These are phyloP conservation scores for Phlebiopsis flavidoalba DNA, from an alignment of 768 basidiomycete genomes.

Conservation along the genomic window DNA sequence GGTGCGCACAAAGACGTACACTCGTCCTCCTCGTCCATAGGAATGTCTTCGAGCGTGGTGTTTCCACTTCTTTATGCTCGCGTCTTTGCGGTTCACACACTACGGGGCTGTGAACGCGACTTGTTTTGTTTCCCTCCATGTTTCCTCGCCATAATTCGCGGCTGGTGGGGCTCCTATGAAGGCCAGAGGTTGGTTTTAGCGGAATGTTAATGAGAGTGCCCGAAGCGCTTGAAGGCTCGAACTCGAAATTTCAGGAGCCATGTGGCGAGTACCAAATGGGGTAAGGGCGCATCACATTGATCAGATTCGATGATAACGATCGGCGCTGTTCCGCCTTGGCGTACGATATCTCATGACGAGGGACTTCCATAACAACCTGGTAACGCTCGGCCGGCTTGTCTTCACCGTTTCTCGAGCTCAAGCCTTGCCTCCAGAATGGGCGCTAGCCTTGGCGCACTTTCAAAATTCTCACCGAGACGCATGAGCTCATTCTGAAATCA, in stretches of 20 bases:
- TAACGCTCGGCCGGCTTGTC: not conserved
- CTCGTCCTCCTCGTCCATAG: constrained; percentile 73
- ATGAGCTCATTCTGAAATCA: not conserved
- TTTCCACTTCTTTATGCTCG: constrained; percentile 65
- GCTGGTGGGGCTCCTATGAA: not conserved
- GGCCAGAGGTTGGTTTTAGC: no score
- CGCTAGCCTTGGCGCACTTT: no score
- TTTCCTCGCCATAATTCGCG: not conserved
- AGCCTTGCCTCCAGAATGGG: no score
- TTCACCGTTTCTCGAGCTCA: no score
- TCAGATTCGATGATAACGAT: not conserved
- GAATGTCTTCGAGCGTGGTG: constrained; percentile 58
- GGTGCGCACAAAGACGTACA: constrained; percentile 43
- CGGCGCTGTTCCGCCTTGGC: not conserved
- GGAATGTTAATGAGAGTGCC: not conserved
- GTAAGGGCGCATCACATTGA: constrained; percentile 3
- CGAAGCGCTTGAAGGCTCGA: not conserved
- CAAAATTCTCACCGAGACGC: no score
- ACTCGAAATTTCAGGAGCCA: constrained; percentile 1
- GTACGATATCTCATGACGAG: not conserved
- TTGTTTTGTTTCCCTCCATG: constrained; percentile 14
- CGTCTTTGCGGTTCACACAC: constrained; percentile 46
- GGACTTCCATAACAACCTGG: not conserved
- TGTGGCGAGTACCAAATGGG: not conserved
- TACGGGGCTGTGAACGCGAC: constrained; percentile 36